Evolutionary conservation across 495 filamentous ascomycete genomes (phyloP).

Genomic region (Schizothecium vesticola): DNA sequence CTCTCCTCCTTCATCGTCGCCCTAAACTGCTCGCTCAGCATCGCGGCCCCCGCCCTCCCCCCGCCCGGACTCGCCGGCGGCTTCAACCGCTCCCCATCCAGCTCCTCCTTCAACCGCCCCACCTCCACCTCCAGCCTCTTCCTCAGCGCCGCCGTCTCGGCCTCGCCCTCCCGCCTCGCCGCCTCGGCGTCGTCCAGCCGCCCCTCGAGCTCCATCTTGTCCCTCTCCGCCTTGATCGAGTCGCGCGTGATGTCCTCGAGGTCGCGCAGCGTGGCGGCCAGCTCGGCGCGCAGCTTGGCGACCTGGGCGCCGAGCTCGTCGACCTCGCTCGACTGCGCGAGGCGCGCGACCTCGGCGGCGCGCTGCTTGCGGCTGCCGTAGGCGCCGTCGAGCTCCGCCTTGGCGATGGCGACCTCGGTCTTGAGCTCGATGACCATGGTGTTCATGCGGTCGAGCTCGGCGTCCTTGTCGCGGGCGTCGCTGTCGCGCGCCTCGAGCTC

Average conservation of each 20-base stretch:
- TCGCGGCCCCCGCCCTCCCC: constrained; percentile 24
- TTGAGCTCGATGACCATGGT: constrained; percentile 78
- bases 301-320: constrained; percentile 57
- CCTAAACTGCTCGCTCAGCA: constrained; percentile 38
- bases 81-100: constrained; percentile 41
- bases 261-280: constrained; percentile 75
- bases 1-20: constrained; percentile 45
- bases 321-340: constrained; percentile 61
- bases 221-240: constrained; percentile 80
- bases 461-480: constrained; percentile 47
- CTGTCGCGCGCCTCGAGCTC: constrained; percentile 24
- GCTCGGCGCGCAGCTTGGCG: constrained; percentile 58
- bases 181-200: constrained; percentile 37
- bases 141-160: constrained; percentile 30
- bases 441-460: constrained; percentile 70
- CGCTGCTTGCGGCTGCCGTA: constrained; percentile 75
- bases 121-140: constrained; percentile 34
- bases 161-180: constrained; percentile 30
- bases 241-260: constrained; percentile 84
- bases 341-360: constrained; percentile 66
- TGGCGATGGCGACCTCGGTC: constrained; percentile 86
- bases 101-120: constrained; percentile 36
- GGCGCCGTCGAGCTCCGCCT: constrained; percentile 90
- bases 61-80: constrained; percentile 13
- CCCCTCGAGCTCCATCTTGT: constrained; percentile 69